These are phyloP conservation scores for Microstegium vimineum DNA, from an alignment of 176 grass and related monocot genomes.

Conservation along the genomic window DNA sequence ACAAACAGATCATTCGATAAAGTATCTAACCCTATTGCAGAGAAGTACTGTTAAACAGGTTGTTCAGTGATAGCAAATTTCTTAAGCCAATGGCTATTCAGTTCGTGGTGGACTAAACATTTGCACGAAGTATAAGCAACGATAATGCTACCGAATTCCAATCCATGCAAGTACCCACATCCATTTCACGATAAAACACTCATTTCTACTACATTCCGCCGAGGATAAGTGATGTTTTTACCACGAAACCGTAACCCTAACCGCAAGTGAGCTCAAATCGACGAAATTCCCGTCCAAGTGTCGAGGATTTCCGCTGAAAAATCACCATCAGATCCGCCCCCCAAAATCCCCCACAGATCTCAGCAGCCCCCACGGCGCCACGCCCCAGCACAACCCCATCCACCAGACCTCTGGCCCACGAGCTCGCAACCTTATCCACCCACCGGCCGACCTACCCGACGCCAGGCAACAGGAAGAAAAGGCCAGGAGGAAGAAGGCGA, in stretches of 20 bases:
- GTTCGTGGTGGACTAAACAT: not conserved
- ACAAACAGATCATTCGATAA: not conserved
- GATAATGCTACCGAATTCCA: not conserved
- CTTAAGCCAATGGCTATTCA: not conserved
- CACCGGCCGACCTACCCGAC: not conserved
- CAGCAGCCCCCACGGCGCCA: not conserved
- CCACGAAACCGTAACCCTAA: not conserved
- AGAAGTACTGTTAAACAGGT: not conserved
- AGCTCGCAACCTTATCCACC: not conserved
- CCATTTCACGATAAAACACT: not conserved
- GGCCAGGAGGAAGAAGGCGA: not conserved
- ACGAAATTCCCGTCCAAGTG: not conserved
- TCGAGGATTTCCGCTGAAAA: not conserved
- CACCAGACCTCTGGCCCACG: not conserved
- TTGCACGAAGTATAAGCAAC: not conserved
- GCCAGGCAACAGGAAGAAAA: not conserved
- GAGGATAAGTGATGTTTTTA: not conserved
- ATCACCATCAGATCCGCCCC: constrained; percentile 15
- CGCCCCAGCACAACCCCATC: not conserved
- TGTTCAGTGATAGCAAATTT: not conserved
- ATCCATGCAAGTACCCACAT: not conserved
- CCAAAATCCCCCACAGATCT: constrained; percentile 22
- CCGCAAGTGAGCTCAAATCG: not conserved
- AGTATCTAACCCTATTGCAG: not conserved
- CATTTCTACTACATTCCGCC: not conserved